Evolutionary conservation across 2,329 filamentous ascomycete species (phyloP).

Genomic region (Cryphonectria naterciae): DNA sequence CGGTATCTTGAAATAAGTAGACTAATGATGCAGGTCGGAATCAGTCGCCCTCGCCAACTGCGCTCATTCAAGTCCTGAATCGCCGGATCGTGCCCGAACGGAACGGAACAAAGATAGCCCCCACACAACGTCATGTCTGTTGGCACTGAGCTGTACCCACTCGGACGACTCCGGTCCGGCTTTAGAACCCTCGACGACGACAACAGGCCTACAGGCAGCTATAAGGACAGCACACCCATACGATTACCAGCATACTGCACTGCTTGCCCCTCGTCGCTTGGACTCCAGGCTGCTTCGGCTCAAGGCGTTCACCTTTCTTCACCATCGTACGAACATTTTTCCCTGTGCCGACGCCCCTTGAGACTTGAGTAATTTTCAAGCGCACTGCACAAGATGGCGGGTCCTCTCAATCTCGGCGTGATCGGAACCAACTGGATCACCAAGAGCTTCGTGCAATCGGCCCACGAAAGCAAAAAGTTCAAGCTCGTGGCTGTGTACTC

Average conservation of each 20-base stretch:
- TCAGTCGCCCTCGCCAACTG: not conserved
- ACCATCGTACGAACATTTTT: not conserved
- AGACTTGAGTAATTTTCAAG: not conserved
- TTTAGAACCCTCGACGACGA: not conserved
- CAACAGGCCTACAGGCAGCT: not conserved
- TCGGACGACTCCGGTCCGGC: not conserved
- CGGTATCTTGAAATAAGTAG: not conserved
- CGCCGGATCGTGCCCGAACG: not conserved
- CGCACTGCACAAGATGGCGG: constrained; percentile 13
- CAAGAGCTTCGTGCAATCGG: constrained; percentile 26
- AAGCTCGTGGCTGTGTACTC: constrained; percentile 27
- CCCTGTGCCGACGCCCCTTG: not conserved
- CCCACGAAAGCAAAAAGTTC: constrained; percentile 26
- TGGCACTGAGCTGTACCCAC: not conserved
- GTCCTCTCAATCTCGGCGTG: constrained; percentile 25
- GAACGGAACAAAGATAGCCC: not conserved
- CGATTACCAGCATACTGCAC: not conserved
- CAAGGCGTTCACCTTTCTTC: not conserved
- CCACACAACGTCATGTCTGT: not conserved
- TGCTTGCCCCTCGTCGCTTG: not conserved
- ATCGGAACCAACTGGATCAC: constrained; percentile 30
- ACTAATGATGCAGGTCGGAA: not conserved
- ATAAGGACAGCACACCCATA: not conserved
- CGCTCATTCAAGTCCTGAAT: not conserved
- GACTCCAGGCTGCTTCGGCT: not conserved